Evolutionary conservation across 257 asterid genomes (phyloP), one percentile per base, ranked within the genome.

Genomic region (Voacanga thouarsii): DNA sequence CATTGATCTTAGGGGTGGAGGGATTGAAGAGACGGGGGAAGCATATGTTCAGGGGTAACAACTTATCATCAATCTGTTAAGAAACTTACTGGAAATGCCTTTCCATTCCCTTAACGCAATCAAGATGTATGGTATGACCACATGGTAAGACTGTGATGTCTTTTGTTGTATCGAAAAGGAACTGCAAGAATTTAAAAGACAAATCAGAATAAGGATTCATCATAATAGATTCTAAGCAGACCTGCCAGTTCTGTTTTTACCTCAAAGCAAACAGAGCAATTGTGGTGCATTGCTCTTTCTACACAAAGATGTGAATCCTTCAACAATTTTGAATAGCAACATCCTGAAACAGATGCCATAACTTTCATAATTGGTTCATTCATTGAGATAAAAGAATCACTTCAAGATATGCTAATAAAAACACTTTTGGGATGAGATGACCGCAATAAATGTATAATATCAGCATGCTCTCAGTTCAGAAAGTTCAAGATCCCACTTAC

Each of bases 221-320:
- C 28, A 67, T 28, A 4, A 14, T 41, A 15, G 11, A 7, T 47
- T 3, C 15, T 44, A 33, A 33, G 37, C 44, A 56, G 5, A 72
- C 24, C 64, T 12, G 0, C 23, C 39, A 6, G 8, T 71, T 44
- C 9, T 21, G 12, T n/a, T 61, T 39, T 71, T 85, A 91, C 95
- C 97, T 89, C 97, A 30, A 89, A 92, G 87, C 96, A 92, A 83
- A 92, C 86, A 0, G 96, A 90, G 76, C 96, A 92, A 56, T 90
- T 85, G 83, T 90, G 95, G 79, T 92, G 96, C 97, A 92, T 89
- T 1, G 96, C 94, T 83, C 92, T 82, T 85, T 92, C 97, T 15
- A 92, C 85, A 51, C 94, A 92, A 72, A 59, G 80, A 79, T 92
- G 96, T 50, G 94, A 82, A 72, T 85, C 97, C 83, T 89, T 89